phyloP scores from a whole-genome alignment of 306 rosid species.

The Rubus idaeus region DNA sequence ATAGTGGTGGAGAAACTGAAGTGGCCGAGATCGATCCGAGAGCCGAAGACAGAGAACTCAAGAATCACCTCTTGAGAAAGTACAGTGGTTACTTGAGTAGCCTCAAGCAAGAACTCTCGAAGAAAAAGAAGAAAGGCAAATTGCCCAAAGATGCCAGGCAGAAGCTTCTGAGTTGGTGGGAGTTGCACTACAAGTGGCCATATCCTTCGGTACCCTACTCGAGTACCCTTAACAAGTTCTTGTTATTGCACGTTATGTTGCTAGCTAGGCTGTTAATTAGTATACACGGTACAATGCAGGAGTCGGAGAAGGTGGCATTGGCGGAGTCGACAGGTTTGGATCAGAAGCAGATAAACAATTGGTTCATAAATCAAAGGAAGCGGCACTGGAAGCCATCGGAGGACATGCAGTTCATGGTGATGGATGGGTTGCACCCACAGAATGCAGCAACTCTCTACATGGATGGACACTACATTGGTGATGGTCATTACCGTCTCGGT shows the following conservation, averaged over 20 bases:
- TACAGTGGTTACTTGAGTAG: slow-evolving; percentile 93
- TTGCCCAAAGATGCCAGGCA: slow-evolving; percentile 97
- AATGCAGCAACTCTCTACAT: slow-evolving; percentile 67
- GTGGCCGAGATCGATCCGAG: slow-evolving; percentile 80
- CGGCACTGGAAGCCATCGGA: slow-evolving; percentile 99
- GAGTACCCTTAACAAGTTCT: background rate
- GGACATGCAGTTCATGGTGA: slow-evolving; percentile 97
- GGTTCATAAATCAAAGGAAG: slow-evolving; percentile 99
- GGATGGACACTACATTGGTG: slow-evolving; percentile 75
- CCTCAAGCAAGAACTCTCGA: slow-evolving; percentile 95
- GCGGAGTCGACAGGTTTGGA: slow-evolving; percentile 96
- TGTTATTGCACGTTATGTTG: background rate
- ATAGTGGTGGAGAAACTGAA: slow-evolving; percentile 84
- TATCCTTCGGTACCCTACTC: slow-evolving; percentile 75
- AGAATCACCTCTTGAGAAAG: slow-evolving; percentile 79
- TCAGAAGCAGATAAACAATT: slow-evolving; percentile 92
- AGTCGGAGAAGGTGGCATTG: slow-evolving; percentile 93
- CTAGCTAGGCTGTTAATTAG: background rate
- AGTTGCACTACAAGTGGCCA: slow-evolving; percentile 97
- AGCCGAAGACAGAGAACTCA: slow-evolving; percentile 90
- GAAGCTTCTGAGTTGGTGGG: slow-evolving; percentile 98
- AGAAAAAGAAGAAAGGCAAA: slow-evolving; percentile 96
- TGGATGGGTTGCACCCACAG: slow-evolving; percentile 90
- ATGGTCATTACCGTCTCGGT: slow-evolving; percentile 83
- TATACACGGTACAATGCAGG: slow-evolving; percentile 35